Conservation (phyloP, 371 early-diverging fungal genomes). For the Mortierella polycephala region DNA sequence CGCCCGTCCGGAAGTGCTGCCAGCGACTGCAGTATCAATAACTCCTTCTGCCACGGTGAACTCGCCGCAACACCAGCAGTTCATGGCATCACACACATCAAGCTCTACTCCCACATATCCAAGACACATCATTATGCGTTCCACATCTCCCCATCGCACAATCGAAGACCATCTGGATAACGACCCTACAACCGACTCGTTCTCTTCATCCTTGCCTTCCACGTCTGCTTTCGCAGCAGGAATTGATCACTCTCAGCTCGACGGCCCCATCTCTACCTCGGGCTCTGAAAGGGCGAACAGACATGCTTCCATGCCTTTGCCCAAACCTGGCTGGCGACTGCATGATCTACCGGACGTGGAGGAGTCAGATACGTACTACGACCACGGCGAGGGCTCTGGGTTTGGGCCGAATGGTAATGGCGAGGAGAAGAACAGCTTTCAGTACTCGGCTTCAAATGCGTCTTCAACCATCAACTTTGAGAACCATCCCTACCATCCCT, state of each 20-base stretch:
- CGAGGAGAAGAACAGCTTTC: slow-evolving; percentile 18
- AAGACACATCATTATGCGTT: slow-evolving; percentile 30
- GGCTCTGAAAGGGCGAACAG: slow-evolving; percentile 23
- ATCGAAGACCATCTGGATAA: slow-evolving; percentile 10
- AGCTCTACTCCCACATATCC: slow-evolving; percentile 14
- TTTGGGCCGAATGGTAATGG: slow-evolving; percentile 3
- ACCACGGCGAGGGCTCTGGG: slow-evolving; percentile 10
- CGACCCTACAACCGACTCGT: not conserved
- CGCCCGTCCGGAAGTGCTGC: not conserved
- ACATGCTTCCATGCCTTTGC: slow-evolving; percentile 52
- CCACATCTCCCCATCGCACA: slow-evolving; percentile 23
- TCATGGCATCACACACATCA: no score
- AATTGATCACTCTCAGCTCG: slow-evolving; percentile 4
- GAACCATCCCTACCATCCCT: slow-evolving; percentile 9
- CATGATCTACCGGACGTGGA: slow-evolving; percentile 26
- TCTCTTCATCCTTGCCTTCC: slow-evolving; percentile 40
- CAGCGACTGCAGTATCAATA: not conserved
- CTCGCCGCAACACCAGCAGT: no score
- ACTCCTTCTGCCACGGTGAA: not conserved
- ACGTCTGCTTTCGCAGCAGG: slow-evolving; percentile 30
- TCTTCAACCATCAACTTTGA: slow-evolving; percentile 44
- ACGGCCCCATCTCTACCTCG: not conserved
- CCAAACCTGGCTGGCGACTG: slow-evolving; percentile 44
- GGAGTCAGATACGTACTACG: slow-evolving; percentile 18
- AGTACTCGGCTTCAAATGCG: slow-evolving; percentile 46